Evolutionary conservation across 1,284 basidiomycete genomes (phyloP).

Genomic region (Ganoderma leucocontextum): DNA sequence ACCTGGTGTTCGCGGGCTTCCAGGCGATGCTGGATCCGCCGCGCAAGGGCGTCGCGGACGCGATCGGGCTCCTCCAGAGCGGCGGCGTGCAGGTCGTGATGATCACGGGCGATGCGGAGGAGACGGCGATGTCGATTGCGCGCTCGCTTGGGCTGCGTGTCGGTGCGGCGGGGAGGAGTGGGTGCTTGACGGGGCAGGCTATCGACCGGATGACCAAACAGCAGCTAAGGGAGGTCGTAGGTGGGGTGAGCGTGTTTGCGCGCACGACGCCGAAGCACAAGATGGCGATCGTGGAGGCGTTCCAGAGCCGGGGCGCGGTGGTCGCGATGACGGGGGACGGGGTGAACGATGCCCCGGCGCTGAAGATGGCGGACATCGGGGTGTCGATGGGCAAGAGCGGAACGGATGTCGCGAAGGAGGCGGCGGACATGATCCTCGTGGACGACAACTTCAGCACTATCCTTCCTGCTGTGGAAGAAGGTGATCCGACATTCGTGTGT

Average conservation of each 20-base stretch:
- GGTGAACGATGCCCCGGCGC: conserved; percentile 96
- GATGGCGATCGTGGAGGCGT: conserved; percentile 95
- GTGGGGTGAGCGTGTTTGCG: conserved; percentile 88
- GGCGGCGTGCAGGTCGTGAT: conserved; percentile 96
- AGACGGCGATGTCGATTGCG: conserved; percentile 92
- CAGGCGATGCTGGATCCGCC: conserved; percentile 97
- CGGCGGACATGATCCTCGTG: conserved; percentile 95
- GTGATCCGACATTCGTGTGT: conserved; percentile 47
- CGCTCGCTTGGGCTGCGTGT: conserved; percentile 86
- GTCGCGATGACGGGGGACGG: conserved; percentile 99
- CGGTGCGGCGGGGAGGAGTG: conserved; percentile 46
- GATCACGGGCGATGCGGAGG: conserved; percentile 97
- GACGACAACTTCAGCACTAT: conserved; percentile 98
- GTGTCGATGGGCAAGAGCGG: conserved; percentile 97
- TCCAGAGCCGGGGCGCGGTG: conserved; percentile 87
- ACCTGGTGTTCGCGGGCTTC: conserved; percentile 91
- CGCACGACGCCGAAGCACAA: conserved; percentile 96
- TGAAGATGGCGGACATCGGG: conserved; percentile 98
- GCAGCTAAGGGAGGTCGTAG: conserved; percentile 88
- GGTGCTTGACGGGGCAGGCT: conserved; percentile 83
- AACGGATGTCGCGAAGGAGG: conserved; percentile 98
- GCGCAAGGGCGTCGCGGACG: conserved; percentile 90
- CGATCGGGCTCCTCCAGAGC: conserved; percentile 80
- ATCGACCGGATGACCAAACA: conserved; percentile 86
- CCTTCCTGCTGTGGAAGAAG: conserved; percentile 94